phyloP scores from a whole-genome alignment of 139 green algal genomes.

The Zygnema circumcarinatum region DNA sequence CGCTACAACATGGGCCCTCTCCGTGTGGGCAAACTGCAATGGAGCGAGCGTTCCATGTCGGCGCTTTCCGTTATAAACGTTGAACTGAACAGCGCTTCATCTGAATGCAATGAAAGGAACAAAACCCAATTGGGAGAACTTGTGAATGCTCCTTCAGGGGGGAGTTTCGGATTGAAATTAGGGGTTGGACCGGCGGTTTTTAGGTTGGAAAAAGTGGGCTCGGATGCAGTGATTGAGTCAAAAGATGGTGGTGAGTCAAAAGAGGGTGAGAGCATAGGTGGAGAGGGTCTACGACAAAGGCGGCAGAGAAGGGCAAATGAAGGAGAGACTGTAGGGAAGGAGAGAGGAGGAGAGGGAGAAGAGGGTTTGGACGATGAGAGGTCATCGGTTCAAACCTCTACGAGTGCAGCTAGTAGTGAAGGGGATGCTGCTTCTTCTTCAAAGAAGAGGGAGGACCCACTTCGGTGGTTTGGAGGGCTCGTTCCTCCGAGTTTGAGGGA shows the following conservation, averaged over 20 bases:
- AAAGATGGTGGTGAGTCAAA: not conserved
- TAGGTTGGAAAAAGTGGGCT: not conserved
- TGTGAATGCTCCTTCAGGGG: not conserved
- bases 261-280: not conserved
- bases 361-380: not conserved
- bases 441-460: not conserved
- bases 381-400: no score
- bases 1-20: not conserved
- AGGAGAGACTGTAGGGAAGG: not conserved
- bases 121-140: no score
- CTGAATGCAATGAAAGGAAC: no score
- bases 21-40: not conserved
- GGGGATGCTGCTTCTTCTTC: not conserved
- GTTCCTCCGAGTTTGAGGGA: not conserved
- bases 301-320: not conserved
- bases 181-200: not conserved
- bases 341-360: not conserved
- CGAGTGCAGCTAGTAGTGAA: not conserved
- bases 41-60: not conserved
- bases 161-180: not conserved
- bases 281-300: not conserved
- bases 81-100: not conserved
- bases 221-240: not conserved
- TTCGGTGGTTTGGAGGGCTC: not conserved
- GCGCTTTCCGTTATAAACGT: not conserved